Conservation (phyloP, 768 basidiomycete species). For the Clathrus columnatus region DNA sequence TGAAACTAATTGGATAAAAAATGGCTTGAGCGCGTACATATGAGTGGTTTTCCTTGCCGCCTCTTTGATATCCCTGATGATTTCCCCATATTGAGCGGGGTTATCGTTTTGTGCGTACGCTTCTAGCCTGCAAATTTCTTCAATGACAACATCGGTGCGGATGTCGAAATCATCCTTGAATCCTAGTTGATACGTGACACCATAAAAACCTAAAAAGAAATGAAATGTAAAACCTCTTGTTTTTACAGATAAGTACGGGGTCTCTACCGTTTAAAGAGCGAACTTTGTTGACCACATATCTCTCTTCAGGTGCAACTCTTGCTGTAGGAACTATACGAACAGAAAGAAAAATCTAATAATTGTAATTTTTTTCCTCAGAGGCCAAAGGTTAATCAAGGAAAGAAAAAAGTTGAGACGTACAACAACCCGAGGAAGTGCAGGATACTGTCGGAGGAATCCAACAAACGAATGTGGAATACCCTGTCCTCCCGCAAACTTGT, state of each 20-base stretch:
- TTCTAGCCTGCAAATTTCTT: conserved; percentile 44
- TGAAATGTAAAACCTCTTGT: background rate
- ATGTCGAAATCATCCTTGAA: conserved; percentile 56
- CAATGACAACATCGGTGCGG: conserved; percentile 38
- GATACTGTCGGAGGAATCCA: conserved; percentile 59
- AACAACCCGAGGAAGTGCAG: conserved; percentile 56
- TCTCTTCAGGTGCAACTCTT: conserved; percentile 38
- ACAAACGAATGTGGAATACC: conserved; percentile 61
- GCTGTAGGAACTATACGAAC: conserved; percentile 44
- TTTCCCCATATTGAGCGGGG: conserved; percentile 23
- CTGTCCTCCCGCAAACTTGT: conserved; percentile 42
- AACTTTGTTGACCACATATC: conserved; percentile 51
- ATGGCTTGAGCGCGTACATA: conserved; percentile 34
- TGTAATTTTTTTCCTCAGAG: background rate
- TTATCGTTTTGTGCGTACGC: conserved; percentile 22
- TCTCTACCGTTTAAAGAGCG: conserved; percentile 40
- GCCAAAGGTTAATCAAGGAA: background rate
- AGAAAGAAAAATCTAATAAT: conserved; percentile 51
- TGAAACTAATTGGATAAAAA: background rate
- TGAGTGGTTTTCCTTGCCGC: conserved; percentile 41
- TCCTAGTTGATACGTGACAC: conserved; percentile 49
- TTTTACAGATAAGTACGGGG: background rate
- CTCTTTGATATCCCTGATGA: conserved; percentile 33
- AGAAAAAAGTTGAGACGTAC: conserved; percentile 29
- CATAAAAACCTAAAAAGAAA: conserved; percentile 42